These are phyloP conservation scores for Rhodotorula sp. DNA, from an alignment of 1,284 basidiomycete species.

Conservation along the genomic window DNA sequence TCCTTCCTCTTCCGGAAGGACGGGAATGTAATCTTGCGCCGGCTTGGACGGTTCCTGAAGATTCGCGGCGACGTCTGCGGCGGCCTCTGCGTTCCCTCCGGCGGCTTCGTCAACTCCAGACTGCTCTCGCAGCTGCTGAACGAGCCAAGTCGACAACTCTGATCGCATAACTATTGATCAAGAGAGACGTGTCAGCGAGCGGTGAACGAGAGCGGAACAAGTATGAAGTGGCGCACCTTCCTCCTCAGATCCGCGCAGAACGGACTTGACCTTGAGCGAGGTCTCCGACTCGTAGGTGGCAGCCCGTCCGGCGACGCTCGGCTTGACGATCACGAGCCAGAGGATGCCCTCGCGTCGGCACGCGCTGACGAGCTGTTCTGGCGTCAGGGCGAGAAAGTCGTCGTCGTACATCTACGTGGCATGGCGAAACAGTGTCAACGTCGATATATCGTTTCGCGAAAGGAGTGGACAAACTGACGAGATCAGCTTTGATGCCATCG, in stretches of 20 bases:
- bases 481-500: slow-evolving; percentile 56
- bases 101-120: slow-evolving; percentile 27
- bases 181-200: neutral
- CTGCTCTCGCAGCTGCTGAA: slow-evolving; percentile 37
- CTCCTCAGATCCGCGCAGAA: slow-evolving; percentile 37
- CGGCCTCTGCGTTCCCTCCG: slow-evolving; percentile 15
- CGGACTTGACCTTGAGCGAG: slow-evolving; percentile 39
- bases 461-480: slow-evolving; percentile 48
- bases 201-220: neutral
- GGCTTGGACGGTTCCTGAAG: slow-evolving; percentile 17
- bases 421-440: neutral
- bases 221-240: slow-evolving; percentile 17
- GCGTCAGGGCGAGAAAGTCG: slow-evolving; percentile 39
- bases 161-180: slow-evolving; percentile 34
- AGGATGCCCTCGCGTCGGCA: slow-evolving; percentile 43
- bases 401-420: slow-evolving; percentile 39
- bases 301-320: slow-evolving; percentile 20
- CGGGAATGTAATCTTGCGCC: slow-evolving; percentile 33
- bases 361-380: slow-evolving; percentile 42
- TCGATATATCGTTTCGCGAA: neutral
- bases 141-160: slow-evolving; percentile 37
- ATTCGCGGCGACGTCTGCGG: slow-evolving; percentile 2
- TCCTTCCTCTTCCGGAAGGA: slow-evolving; percentile 39
- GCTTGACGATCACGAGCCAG: slow-evolving; percentile 46
- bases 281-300: slow-evolving; percentile 28